Percentiles rank a stretch among this genome's conserved stretches.
phyloP scores from a whole-genome alignment of 352 stramenopile genomes.

The Phytophthora citricola region DNA sequence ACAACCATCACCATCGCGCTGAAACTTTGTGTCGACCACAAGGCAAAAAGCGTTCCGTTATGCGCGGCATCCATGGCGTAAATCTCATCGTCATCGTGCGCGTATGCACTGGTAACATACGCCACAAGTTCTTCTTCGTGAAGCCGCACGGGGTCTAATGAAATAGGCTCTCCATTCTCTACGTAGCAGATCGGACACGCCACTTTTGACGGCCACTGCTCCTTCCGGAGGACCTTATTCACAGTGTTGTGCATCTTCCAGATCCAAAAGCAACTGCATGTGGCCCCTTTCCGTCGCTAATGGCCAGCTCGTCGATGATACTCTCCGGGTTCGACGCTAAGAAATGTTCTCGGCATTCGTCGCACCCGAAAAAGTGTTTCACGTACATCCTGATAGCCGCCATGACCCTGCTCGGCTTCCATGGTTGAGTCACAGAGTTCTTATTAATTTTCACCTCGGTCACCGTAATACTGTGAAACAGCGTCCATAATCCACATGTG shows the following conservation, averaged over 20 bases:
- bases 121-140: slow-evolving; percentile 60
- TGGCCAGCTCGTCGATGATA: slow-evolving; percentile 53
- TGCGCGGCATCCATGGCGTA: slow-evolving; percentile 56
- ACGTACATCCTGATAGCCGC: slow-evolving; percentile 74
- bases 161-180: slow-evolving; percentile 48
- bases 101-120: slow-evolving; percentile 64
- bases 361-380: slow-evolving; percentile 85
- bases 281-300: slow-evolving; percentile 43
- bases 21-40: slow-evolving; percentile 51
- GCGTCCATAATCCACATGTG: slow-evolving; percentile 83
- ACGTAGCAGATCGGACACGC: slow-evolving; percentile 71
- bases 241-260: slow-evolving; percentile 89
- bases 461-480: slow-evolving; percentile 83
- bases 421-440: slow-evolving; percentile 32
- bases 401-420: slow-evolving; percentile 66
- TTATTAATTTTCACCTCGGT: slow-evolving; percentile 31
- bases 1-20: slow-evolving; percentile 42
- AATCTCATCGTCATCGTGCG: slow-evolving; percentile 53
- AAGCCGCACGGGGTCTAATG: slow-evolving; percentile 54
- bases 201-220: slow-evolving; percentile 63
- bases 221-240: slow-evolving; percentile 78
- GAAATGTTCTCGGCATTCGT: slow-evolving; percentile 81
- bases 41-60: slow-evolving; percentile 45
- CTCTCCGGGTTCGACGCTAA: slow-evolving; percentile 64
- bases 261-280: slow-evolving; percentile 66